Evolutionary conservation across 768 basidiomycete species (phyloP), one percentile per base, ranked within the genome.

Genomic region (Pleurotus sapidus): DNA sequence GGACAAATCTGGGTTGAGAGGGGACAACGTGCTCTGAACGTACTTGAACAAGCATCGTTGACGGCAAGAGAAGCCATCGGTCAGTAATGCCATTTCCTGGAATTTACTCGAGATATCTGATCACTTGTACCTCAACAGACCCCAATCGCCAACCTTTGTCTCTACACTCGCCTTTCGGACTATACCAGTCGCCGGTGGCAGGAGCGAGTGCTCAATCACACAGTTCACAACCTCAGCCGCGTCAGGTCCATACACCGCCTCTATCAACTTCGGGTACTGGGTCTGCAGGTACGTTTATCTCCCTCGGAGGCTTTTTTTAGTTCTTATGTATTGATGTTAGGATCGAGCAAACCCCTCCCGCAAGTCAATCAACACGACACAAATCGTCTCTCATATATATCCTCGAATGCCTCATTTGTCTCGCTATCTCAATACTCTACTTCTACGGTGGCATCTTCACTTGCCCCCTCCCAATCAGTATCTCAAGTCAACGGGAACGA

Each of bases 381-480:
- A 24, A 3, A 12, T 15, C 20, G 23, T 12, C 25, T 24, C 4
- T 39, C 51, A 6, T 42, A 34, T 3, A 34, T 34, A 34, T 34
- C 30, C 8, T 34, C 30, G 9, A 34, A 34, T 4, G 9, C 30
- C 30, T 34, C 51, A 3, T 20, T 54, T 20, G 18, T 42, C 11
- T 54, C 51, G 1, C 23, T 54, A 8, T 54, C 51, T n/a, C 51
- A 54, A n/a, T 54, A 54, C 18, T 54, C 51, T 11, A 54, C 66
- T 66, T 80, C 12, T 84, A 34, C 30, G 30, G 30, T 7, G 30
- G 11, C 30, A 34, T 34, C 83, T n/a, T 88, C 87, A 1, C 72
- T 89, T 60, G 81, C 84, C 0, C 88, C 88, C n/a, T 90, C 88
- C 5, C 89, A 89, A 60, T 89, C 87, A 2, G 86, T 86, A 2